These are phyloP conservation scores for Samsoniella hepiali DNA, from an alignment of 2,329 filamentous ascomycete species.

Conservation along the genomic window DNA sequence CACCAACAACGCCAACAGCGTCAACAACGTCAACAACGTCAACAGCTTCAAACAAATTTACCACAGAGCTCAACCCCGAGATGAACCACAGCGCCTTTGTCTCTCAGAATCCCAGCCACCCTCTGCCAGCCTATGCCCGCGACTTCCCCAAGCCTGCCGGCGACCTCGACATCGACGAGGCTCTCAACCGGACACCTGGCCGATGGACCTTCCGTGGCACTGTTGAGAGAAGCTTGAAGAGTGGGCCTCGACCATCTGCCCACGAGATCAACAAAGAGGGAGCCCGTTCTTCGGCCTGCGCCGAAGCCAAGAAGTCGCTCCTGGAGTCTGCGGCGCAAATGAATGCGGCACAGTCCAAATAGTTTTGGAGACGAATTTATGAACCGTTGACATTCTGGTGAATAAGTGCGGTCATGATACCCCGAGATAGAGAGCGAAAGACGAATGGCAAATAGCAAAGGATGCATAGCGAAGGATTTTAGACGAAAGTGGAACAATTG, in stretches of 20 bases:
- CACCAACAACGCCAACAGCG: background rate
- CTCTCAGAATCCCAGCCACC: conserved; percentile 26
- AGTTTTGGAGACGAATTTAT: conserved; percentile 19
- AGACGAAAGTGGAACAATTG: background rate
- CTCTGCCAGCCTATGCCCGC: conserved; percentile 35
- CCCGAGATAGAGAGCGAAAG: background rate
- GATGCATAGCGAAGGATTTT: background rate
- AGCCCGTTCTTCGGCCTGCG: conserved; percentile 39
- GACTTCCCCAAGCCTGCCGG: conserved; percentile 40
- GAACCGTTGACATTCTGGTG: background rate
- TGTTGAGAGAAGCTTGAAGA: conserved; percentile 29
- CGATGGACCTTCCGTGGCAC: conserved; percentile 40
- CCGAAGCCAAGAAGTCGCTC: conserved; percentile 47
- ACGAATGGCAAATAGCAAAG: background rate
- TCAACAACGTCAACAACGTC: background rate
- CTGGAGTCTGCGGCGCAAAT: conserved; percentile 28
- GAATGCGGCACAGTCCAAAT: conserved; percentile 24
- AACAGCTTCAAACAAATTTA: background rate
- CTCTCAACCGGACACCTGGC: conserved; percentile 42
- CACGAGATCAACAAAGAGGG: conserved; percentile 29
- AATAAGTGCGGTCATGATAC: conserved; percentile 7
- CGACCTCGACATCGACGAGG: conserved; percentile 41
- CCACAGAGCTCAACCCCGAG: conserved; percentile 15
- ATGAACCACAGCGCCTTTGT: background rate
- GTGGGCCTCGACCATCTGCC: conserved; percentile 23